Evolutionary conservation across 257 asterid genomes (phyloP).

Genomic region (Jaltomata sinuosa): DNA sequence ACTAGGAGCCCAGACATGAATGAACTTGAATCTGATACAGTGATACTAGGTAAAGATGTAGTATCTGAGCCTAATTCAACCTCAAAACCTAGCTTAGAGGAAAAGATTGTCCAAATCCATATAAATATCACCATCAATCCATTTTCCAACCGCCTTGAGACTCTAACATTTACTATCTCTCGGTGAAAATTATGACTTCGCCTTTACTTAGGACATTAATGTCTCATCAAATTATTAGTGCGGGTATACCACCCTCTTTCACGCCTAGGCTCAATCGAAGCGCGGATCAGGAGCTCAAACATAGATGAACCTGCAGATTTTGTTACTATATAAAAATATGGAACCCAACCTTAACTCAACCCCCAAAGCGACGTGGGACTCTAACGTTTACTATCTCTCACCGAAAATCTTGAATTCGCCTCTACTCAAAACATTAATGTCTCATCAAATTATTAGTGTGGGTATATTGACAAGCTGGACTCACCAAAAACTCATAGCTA

Average conservation of each 20-base stretch:
- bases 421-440: background rate
- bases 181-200: background rate
- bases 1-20: background rate
- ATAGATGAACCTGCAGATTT: no score
- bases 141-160: background rate
- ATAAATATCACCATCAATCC: background rate
- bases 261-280: no score
- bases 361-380: no score
- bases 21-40: background rate
- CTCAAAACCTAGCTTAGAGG: background rate
- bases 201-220: background rate
- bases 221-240: background rate
- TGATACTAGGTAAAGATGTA: no score
- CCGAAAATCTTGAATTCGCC: no score
- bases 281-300: no score
- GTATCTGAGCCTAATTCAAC: no score
- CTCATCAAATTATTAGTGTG: background rate
- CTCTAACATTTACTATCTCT: background rate
- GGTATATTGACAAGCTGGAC: conserved; percentile 12
- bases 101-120: background rate
- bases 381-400: no score
- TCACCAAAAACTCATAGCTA: background rate
- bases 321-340: no score
- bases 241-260: no score
- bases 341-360: no score